Evolutionary conservation across 257 asterid species (phyloP).

Genomic region (Verbascum thapsus): DNA sequence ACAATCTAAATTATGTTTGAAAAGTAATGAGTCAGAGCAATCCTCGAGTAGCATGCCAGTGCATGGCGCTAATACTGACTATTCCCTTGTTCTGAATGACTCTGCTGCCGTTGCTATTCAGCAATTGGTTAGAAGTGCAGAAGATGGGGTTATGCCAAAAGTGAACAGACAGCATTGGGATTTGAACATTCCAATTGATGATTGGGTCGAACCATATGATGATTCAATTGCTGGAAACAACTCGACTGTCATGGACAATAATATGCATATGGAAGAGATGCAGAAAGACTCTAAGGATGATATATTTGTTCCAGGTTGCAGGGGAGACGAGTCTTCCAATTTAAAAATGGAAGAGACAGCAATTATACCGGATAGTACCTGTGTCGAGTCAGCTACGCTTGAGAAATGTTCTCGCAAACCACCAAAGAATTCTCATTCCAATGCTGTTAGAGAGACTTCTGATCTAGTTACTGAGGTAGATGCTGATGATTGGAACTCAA

Average conservation of each 20-base stretch:
- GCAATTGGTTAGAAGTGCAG: slow-evolving; percentile 36
- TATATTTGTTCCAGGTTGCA: slow-evolving; percentile 7
- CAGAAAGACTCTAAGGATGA: too few relatives aligned
- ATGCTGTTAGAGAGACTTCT: slow-evolving; percentile 22
- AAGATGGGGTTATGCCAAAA: slow-evolving; percentile 37
- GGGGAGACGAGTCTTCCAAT: slow-evolving; percentile 19
- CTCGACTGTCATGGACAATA: slow-evolving; percentile 26
- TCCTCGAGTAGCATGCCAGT: slow-evolving; percentile 28
- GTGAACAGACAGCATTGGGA: slow-evolving; percentile 78
- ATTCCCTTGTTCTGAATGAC: slow-evolving; percentile 30
- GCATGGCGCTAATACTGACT: slow-evolving; percentile 29
- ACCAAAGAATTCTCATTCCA: slow-evolving; percentile 10
- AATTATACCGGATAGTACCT: too few relatives aligned
- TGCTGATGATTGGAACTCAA: slow-evolving; percentile 17
- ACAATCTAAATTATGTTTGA: slow-evolving; percentile 24
- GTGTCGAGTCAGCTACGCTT: slow-evolving; percentile 17
- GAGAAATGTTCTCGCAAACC: slow-evolving; percentile 27
- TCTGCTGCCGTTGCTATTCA: slow-evolving; percentile 35
- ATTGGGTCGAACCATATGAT: slow-evolving; percentile 68
- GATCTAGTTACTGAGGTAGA: slow-evolving; percentile 22
- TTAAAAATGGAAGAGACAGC: slow-evolving; percentile 33
- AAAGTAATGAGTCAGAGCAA: slow-evolving; percentile 30
- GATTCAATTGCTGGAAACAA: slow-evolving; percentile 34
- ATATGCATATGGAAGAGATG: slow-evolving; percentile 26
- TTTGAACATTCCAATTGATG: slow-evolving; percentile 74